Evolutionary conservation across 768 basidiomycete genomes (phyloP).

Genomic region (Tephrocybe sp.): DNA sequence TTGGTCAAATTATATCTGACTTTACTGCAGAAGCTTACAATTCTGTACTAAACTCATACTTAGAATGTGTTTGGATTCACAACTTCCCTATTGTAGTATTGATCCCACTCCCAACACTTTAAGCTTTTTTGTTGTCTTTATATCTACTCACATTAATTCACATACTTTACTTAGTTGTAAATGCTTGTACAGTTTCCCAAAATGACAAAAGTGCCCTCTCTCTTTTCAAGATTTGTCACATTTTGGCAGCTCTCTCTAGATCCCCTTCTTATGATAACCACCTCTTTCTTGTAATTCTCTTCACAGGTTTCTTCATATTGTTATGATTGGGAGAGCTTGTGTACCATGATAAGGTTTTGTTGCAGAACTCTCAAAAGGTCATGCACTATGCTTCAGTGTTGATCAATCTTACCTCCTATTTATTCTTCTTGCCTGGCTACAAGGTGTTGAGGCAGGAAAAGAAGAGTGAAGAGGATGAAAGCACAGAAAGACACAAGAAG

Average conservation of each 20-base stretch:
- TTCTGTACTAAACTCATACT: neutral
- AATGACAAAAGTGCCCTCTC: neutral
- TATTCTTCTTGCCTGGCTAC: too few relatives aligned
- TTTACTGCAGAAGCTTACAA: conserved; percentile 26
- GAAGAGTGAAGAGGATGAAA: too few relatives aligned
- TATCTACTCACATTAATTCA: neutral
- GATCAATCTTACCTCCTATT: too few relatives aligned
- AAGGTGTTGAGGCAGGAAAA: too few relatives aligned
- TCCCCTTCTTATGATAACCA: conserved; percentile 11
- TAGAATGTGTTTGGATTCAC: neutral
- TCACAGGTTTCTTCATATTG: conserved; percentile 24
- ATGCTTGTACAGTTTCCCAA: neutral
- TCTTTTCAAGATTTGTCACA: neutral
- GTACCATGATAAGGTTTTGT: conserved; percentile 15
- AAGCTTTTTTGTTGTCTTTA: neutral
- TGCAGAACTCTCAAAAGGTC: conserved; percentile 1
- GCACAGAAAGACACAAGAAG: too few relatives aligned
- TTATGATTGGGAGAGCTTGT: conserved; percentile 26
- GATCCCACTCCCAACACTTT: conserved; percentile 18
- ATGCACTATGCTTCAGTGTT: neutral
- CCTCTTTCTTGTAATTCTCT: conserved; percentile 28
- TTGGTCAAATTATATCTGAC: conserved; percentile 20
- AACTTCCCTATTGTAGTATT: neutral
- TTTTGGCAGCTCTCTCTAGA: neutral
- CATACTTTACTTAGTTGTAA: neutral